phyloP scores from a whole-genome alignment of 2,329 filamentous ascomycete species.

The Dendrostoma leiphaemia region DNA sequence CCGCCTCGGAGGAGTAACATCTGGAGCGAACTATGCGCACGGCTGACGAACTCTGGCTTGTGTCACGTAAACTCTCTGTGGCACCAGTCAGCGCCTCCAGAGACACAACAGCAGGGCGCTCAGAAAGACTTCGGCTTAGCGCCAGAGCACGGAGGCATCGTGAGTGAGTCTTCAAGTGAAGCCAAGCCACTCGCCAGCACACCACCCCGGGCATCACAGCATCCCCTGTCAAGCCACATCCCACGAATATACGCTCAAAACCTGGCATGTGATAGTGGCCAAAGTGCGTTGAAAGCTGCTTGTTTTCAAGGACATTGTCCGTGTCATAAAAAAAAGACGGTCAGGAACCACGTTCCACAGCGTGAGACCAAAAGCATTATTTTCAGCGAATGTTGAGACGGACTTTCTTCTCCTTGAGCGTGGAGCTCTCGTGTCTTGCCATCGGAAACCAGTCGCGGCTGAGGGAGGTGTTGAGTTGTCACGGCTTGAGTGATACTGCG shows the following conservation, averaged over 20 bases:
- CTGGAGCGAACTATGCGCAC: background rate
- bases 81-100: background rate
- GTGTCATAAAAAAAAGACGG: background rate
- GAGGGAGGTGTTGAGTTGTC: too few species aligned
- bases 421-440: too few species aligned
- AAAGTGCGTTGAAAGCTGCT: background rate
- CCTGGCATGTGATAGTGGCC: constrained; percentile 3
- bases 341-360: constrained; percentile 9
- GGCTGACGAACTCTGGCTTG: constrained; percentile 3
- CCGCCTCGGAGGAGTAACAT: background rate
- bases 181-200: constrained; percentile 2
- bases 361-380: background rate
- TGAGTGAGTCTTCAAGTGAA: background rate
- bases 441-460: too few species aligned
- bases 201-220: background rate
- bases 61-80: constrained; percentile 8
- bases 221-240: constrained; percentile 13
- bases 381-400: background rate
- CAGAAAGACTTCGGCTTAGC: background rate
- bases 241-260: background rate
- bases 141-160: constrained; percentile 1
- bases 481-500: too few species aligned
- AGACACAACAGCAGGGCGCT: background rate
- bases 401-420: background rate
- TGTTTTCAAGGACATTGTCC: constrained; percentile 1